These are phyloP conservation scores for Eimeria acervulina DNA, from an alignment of 169 alveolate species.

Conservation along the genomic window DNA sequence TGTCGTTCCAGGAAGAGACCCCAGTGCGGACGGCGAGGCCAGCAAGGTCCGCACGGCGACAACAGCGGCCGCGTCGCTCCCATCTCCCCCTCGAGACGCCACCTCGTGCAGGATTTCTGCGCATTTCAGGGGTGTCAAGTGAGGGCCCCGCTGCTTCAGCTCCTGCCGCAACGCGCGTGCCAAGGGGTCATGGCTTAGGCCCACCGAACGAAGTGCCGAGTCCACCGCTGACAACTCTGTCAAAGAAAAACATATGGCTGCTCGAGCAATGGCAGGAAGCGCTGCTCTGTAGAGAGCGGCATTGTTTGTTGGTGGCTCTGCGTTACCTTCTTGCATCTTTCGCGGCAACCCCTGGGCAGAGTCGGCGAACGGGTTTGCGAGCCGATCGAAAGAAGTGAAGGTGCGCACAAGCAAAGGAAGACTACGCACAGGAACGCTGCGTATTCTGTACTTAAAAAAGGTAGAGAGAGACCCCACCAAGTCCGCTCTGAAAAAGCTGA, in stretches of 20 bases:
- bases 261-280: conserved; percentile 50
- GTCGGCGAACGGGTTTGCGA: background rate
- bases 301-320: background rate
- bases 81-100: conserved; percentile 59
- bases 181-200: conserved; percentile 61
- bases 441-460: conserved; percentile 40
- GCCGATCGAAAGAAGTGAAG: conserved; percentile 72
- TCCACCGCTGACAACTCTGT: conserved; percentile 61
- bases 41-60: conserved; percentile 45
- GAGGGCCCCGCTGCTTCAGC: conserved; percentile 55
- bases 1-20: background rate
- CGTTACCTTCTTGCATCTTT: background rate
- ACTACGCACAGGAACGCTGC: conserved; percentile 64
- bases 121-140: conserved; percentile 35
- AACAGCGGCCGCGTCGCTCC: conserved; percentile 15
- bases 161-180: conserved; percentile 61
- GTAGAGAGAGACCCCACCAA: conserved; percentile 41
- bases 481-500: conserved; percentile 64
- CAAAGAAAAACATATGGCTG: conserved; percentile 33
- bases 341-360: background rate
- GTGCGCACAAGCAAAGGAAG: conserved; percentile 74
- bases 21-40: background rate
- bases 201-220: conserved; percentile 70
- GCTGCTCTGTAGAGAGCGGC: conserved; percentile 70
- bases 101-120: conserved; percentile 24